Percentiles rank a stretch among this genome's conserved stretches.
phyloP scores from a whole-genome alignment of 306 rosid genomes.

The Acmispon strigosus region DNA sequence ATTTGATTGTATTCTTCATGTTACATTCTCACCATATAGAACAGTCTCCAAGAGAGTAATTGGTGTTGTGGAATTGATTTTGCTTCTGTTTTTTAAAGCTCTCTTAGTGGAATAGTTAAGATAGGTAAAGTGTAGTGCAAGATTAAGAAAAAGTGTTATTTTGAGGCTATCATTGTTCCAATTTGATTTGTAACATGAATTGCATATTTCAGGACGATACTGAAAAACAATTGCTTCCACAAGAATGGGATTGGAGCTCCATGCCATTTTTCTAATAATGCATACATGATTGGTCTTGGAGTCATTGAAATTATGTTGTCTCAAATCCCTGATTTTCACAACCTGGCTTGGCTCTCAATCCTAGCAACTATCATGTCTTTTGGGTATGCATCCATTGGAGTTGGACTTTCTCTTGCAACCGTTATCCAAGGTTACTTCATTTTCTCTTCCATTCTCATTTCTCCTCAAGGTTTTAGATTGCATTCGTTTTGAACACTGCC shows the following conservation, averaged over 20 bases:
- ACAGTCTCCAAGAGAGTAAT: too few relatives aligned
- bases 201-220: slow-evolving; percentile 38
- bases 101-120: too few relatives aligned
- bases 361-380: slow-evolving; percentile 45
- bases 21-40: too few relatives aligned
- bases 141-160: too few relatives aligned
- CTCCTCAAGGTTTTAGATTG: too few relatives aligned
- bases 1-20: too few relatives aligned
- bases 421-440: slow-evolving; percentile 26
- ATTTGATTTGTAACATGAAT: not conserved
- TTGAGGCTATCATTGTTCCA: not conserved
- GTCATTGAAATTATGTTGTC: slow-evolving; percentile 37
- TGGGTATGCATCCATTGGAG: slow-evolving; percentile 42
- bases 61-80: too few relatives aligned
- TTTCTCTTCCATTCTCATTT: too few relatives aligned
- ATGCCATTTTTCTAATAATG: slow-evolving; percentile 41
- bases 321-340: slow-evolving; percentile 49
- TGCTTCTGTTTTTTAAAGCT: too few relatives aligned
- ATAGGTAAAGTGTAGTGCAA: too few relatives aligned
- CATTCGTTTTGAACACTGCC: too few relatives aligned
- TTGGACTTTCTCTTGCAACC: slow-evolving; percentile 41
- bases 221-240: slow-evolving; percentile 34
- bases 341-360: slow-evolving; percentile 40
- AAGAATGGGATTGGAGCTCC: slow-evolving; percentile 16
- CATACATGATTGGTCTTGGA: slow-evolving; percentile 50